Conservation (phyloP, 495 filamentous ascomycete species). For the Tirmania nivea region DNA sequence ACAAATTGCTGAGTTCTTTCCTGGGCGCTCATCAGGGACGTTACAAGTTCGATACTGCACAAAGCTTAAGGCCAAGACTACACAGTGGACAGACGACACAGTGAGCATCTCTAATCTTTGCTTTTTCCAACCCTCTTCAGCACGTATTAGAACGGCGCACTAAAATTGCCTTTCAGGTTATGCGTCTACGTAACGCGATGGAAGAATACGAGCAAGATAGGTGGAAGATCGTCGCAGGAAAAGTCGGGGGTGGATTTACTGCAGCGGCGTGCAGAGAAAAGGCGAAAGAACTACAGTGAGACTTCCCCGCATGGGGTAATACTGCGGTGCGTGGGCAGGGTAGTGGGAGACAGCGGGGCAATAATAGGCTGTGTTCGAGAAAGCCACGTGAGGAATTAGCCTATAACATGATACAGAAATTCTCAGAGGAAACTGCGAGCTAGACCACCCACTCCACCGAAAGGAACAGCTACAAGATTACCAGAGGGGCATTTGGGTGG, state of each 20-base stretch:
- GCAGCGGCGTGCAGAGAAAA: constrained; percentile 67
- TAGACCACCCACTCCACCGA: neutral
- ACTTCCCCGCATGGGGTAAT: neutral
- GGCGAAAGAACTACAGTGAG: constrained; percentile 32
- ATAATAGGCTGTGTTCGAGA: neutral
- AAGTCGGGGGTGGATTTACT: constrained; percentile 68
- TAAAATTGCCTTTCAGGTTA: constrained; percentile 31
- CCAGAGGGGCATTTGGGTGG: neutral
- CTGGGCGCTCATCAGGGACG: constrained; percentile 66
- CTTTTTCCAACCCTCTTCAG: neutral
- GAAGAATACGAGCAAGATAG: constrained; percentile 77
- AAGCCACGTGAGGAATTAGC: neutral
- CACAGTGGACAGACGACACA: constrained; percentile 80
- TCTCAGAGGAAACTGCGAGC: neutral
- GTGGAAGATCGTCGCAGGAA: constrained; percentile 70
- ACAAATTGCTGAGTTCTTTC: constrained; percentile 87
- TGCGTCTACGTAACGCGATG: constrained; percentile 54
- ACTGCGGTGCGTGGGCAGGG: no score
- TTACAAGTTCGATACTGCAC: constrained; percentile 87
- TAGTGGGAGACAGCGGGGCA: neutral
- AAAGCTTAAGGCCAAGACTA: constrained; percentile 76
- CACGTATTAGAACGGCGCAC: neutral
- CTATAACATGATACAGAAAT: neutral
- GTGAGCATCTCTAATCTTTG: constrained; percentile 29
- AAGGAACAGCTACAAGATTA: neutral